Base-by-base conservation (phyloP, 306 rosid species). In the Amphicarpaea edgeworthii region DNA sequence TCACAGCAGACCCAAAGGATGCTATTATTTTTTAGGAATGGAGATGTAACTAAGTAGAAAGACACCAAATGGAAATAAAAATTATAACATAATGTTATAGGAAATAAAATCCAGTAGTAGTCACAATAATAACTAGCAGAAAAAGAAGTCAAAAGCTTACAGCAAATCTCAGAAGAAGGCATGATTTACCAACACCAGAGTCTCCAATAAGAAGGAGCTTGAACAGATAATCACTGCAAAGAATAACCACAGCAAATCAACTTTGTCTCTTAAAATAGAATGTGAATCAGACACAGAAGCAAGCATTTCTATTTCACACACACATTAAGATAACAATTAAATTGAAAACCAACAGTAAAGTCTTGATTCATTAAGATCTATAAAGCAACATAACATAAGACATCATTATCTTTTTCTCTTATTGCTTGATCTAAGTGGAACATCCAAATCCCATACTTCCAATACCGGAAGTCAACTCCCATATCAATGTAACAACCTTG, bases 201-300 rank as follows among this genome's bases (percentile, higher is more conserved):
- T 93, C 98, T 65, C 98, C 98, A 72, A 93, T 93, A 77, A 93
- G 91, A 83, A 93, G 87, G 68, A 93, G 98, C 93, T 93, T 93
- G 84, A 93, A 93, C 87, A 93, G 82, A 77, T 93, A 93, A 83
- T 93, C 97, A 85, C 98, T 93, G 92, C 81, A 72, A 7, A 55
- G 34, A 24, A 54, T 43, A 65, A 45, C 20, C 75, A 38, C 34
- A 21, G 8, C 37, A 24, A n/a, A 50, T 80, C 57, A 57, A 61
- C n/a, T 37, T 26, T 23, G 37, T 61, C 58, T 17, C 67, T 55
- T 55, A 6, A 30, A 72, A 66, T 40, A 30, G 51, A 24, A 12
- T 5, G 32, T 41, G 46, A 45, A 70, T 53, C 43, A 74, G 32
- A 58, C 28, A 46, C 55, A 15, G 8, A 46, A 70, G 32, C 1